Base-by-base conservation (phyloP, 2,329 filamentous ascomycete genomes). In the Leptosphaerulina australis region DNA sequence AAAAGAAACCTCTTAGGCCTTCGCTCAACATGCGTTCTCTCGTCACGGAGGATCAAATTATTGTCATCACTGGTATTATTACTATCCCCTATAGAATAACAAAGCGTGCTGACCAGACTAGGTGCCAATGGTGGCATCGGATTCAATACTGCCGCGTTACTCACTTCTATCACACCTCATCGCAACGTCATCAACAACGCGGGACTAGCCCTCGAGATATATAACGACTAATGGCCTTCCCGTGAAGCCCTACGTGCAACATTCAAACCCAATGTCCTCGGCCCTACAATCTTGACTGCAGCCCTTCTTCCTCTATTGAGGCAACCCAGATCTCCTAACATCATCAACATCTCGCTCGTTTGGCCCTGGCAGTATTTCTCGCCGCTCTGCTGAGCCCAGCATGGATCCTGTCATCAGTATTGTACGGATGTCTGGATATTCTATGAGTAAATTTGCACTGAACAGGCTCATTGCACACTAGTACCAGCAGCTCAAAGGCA, bases 141-240 rank as follows among this genome's bases (percentile, higher is more conserved):
- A 17, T 63, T 65, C 9, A 73, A 70, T 28, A 68, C 71, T 0
- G 49, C 68, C 3, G 58, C 67, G 14, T 56, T 66, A 26, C 54
- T 74, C 5, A 59, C 61, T 15, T 52, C 56, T 7, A 62, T 58
- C 2, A 64, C 67, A 4, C 39, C 61, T 10, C 58, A 58, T 34
- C 70, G 70, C 54, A 71, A 75, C 47, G 63, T 74, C 38, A 60
- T 96, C 77, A 95, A 96, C 80, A 95, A 95, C 71, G 91, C 91
- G 22, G 91, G 90, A 14, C 74, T 82, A 4, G 72, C 76, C 17
- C 31, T 29, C 4, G 51, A 63, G 25, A 28, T 31, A 5, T 39
- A 30, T 12, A 38, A 50, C 3, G 44, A 21, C 1, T 26, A 41
- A 24, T 61, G 54, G 53, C 41, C 50, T 3, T 35, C 50, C 9